phyloP scores from a whole-genome alignment of 192 early-diverging fungal genomes.

The Podila epigama region DNA sequence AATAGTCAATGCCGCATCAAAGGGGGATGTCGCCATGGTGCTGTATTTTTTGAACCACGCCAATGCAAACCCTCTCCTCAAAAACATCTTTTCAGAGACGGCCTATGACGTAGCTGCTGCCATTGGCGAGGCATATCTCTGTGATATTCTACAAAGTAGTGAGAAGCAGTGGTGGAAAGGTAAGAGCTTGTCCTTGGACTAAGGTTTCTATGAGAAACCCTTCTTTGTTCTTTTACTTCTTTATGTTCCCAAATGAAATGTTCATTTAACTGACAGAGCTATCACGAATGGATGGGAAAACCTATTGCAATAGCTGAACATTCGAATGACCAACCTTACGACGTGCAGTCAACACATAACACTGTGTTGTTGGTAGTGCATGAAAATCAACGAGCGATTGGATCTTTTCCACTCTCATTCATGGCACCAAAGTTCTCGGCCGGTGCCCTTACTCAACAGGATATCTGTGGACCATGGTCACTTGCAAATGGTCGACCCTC shows the following conservation, averaged over 20 bases:
- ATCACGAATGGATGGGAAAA: not conserved
- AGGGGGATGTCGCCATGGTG: conserved; percentile 71
- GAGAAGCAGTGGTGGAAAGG: conserved; percentile 61
- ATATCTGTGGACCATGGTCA: conserved; percentile 71
- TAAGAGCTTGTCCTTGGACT: not conserved
- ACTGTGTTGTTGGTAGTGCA: conserved; percentile 66
- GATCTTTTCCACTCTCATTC: conserved; percentile 52
- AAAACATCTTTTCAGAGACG: conserved; percentile 71
- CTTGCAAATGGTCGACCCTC: conserved; percentile 58
- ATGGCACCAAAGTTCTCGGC: conserved; percentile 63
- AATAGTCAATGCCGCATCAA: conserved; percentile 75
- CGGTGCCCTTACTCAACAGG: conserved; percentile 53
- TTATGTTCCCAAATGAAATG: no score
- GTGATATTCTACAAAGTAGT: conserved; percentile 67
- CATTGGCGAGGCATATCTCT: conserved; percentile 68
- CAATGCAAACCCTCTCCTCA: conserved; percentile 66
- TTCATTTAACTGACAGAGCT: not conserved
- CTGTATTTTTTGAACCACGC: conserved; percentile 67
- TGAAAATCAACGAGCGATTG: conserved; percentile 74
- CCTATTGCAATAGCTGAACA: conserved; percentile 13
- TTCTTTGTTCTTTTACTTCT: no score
- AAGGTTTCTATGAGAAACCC: no score
- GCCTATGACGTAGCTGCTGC: conserved; percentile 83
- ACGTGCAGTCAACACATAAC: conserved; percentile 58
- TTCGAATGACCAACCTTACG: conserved; percentile 43